Conservation (phyloP, 2,329 filamentous ascomycete species). For the Aspergillus thermomutatus region DNA sequence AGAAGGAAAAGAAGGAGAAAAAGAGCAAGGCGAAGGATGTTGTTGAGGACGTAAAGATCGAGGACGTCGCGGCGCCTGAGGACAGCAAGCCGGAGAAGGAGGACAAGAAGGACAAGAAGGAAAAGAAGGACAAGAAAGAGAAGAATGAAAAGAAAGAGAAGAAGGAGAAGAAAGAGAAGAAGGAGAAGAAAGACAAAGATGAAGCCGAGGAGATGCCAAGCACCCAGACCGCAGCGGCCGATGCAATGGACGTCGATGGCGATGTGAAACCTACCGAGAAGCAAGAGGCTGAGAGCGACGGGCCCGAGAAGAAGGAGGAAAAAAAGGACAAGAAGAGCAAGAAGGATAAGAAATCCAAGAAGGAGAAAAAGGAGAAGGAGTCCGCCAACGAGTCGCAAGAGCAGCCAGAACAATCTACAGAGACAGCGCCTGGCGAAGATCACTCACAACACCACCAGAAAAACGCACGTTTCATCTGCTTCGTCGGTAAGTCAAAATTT, state of each 20-base stretch:
- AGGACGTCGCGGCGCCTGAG: conserved; percentile 7
- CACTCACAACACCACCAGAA: conserved; percentile 21
- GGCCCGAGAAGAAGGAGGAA: conserved; percentile 18
- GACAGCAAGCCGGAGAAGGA: conserved; percentile 14
- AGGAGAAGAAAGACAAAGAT: conserved; percentile 13
- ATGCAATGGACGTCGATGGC: conserved; percentile 5
- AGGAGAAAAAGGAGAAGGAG: conserved; percentile 25
- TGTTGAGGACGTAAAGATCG: conserved; percentile 6
- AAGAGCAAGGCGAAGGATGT: conserved; percentile 11
- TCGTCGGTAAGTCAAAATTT: conserved; percentile 57
- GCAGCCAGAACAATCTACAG: conserved; percentile 9
- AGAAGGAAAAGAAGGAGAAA: conserved; percentile 22
- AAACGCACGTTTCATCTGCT: conserved; percentile 68
- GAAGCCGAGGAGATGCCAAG: not conserved
- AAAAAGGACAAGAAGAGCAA: conserved; percentile 16
- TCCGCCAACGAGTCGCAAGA: conserved; percentile 30
- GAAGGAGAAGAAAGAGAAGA: conserved; percentile 15
- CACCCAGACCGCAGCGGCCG: not conserved
- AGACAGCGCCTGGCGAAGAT: conserved; percentile 15
- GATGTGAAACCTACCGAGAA: conserved; percentile 16
- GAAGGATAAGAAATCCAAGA: conserved; percentile 24
- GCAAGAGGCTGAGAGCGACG: conserved; percentile 14
- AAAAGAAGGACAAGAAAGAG: conserved; percentile 9
- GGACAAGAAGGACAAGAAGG: conserved; percentile 5
- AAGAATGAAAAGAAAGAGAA: conserved; percentile 15